These are phyloP conservation scores for Aphanomyces cochlioides DNA, from an alignment of 352 stramenopile genomes.

Conservation along the genomic window DNA sequence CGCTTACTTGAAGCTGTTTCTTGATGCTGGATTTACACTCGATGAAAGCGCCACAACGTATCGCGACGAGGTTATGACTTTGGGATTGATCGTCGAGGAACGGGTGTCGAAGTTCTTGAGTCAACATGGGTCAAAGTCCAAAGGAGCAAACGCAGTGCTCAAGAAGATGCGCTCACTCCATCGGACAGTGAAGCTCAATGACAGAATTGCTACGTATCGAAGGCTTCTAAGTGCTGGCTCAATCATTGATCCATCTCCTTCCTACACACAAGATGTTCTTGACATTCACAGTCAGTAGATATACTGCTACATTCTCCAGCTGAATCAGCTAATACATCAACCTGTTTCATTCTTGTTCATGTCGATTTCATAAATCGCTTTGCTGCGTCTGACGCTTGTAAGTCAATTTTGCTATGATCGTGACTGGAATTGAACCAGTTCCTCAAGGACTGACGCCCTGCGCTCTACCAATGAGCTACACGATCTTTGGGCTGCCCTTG, in stretches of 20 bases:
- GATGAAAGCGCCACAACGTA: background rate
- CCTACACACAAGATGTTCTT: background rate
- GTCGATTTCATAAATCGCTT: no score
- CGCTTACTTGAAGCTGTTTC: constrained; percentile 37
- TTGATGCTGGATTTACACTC: constrained; percentile 29
- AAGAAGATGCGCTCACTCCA: background rate
- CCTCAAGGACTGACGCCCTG: no score
- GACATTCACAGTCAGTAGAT: background rate
- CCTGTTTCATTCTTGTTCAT: no score
- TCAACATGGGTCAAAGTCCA: background rate
- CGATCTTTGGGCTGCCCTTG: no score
- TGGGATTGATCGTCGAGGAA: background rate
- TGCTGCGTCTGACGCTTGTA: no score
- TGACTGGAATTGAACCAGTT: no score
- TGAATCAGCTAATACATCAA: no score
- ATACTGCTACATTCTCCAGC: no score
- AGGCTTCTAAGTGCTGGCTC: background rate
- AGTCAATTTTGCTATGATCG: no score
- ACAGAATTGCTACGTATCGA: background rate
- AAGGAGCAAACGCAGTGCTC: background rate
- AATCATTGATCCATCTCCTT: background rate
- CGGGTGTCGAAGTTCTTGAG: background rate
- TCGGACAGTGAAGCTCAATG: background rate
- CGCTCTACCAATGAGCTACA: no score
- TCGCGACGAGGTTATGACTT: background rate